phyloP scores from a whole-genome alignment of 768 basidiomycete species.

The Tulasnella sp. region DNA sequence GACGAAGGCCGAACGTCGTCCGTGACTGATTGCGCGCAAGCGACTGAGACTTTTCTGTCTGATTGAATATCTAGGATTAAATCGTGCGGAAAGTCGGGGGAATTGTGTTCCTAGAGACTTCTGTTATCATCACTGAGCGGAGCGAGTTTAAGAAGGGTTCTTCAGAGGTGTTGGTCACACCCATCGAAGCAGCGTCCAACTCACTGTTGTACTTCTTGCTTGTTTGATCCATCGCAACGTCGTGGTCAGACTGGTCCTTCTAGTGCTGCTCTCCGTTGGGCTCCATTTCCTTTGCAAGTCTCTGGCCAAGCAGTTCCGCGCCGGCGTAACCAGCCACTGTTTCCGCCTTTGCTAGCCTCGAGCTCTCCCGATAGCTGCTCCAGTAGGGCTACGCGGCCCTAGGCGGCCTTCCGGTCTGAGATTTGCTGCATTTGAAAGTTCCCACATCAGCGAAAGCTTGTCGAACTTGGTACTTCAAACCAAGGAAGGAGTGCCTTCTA shows the following conservation, averaged over 20 bases:
- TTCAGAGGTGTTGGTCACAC: not conserved
- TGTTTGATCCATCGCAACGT: slow-evolving; percentile 77
- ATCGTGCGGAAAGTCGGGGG: no score
- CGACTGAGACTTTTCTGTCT: no score
- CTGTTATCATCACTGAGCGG: slow-evolving; percentile 73
- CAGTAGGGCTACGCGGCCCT: slow-evolving; percentile 54
- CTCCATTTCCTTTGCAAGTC: slow-evolving; percentile 75
- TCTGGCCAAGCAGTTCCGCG: slow-evolving; percentile 63
- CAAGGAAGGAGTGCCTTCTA: no score
- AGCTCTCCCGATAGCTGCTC: slow-evolving; percentile 62
- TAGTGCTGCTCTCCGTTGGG: slow-evolving; percentile 77
- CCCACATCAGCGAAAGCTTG: slow-evolving; percentile 58
- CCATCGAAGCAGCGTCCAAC: slow-evolving; percentile 9
- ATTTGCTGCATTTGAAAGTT: slow-evolving; percentile 56
- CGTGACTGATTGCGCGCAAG: no score
- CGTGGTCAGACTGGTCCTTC: slow-evolving; percentile 77
- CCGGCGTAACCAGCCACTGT: slow-evolving; percentile 69
- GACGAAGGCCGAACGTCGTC: no score
- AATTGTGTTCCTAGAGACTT: no score
- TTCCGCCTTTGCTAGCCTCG: slow-evolving; percentile 66
- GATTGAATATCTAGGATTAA: no score
- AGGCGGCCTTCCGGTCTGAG: slow-evolving; percentile 57
- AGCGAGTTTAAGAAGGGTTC: slow-evolving; percentile 56
- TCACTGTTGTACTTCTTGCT: slow-evolving; percentile 85
- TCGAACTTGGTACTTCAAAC: no score